Conservation (phyloP, 108 stramenopile genomes). For the Epithemia pelagica region DNA sequence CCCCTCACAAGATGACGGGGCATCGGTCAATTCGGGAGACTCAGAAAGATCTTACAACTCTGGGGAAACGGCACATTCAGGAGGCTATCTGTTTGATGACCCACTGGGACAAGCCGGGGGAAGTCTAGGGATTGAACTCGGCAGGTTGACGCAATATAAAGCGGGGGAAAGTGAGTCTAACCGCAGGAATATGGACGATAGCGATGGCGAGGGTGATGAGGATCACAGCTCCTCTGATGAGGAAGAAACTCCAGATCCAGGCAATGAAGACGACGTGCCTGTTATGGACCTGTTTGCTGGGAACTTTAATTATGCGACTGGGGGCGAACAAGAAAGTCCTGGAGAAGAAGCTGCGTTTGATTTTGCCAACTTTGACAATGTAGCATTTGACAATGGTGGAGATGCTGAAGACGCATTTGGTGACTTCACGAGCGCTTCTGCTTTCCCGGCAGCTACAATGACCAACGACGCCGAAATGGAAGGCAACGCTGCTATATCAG, state of each 20-base stretch:
- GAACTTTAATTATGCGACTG: constrained; percentile 30
- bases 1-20: constrained; percentile 12
- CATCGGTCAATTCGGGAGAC: constrained; percentile 25
- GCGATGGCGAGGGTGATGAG: constrained; percentile 14
- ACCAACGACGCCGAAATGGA: not conserved
- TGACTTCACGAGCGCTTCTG: not conserved
- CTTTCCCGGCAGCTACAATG: not conserved
- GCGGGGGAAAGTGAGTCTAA: not conserved
- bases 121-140: constrained; percentile 17
- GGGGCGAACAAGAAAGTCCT: constrained; percentile 6
- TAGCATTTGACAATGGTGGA: not conserved
- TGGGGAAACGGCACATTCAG: constrained; percentile 22
- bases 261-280: constrained; percentile 21
- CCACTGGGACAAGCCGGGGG: constrained; percentile 45
- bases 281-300: constrained; percentile 78
- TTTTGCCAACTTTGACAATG: constrained; percentile 67
- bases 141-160: constrained; percentile 9
- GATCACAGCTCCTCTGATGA: constrained; percentile 8
- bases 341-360: constrained; percentile 28
- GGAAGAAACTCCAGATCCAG: not conserved
- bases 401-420: constrained; percentile 13
- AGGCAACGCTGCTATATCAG: not conserved
- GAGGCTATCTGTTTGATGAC: constrained; percentile 65
- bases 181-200: constrained; percentile 3
- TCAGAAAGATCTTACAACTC: constrained; percentile 22